These are phyloP conservation scores for Echeveria elegans DNA, from an alignment of 164 flowering plant genomes.

Conservation along the genomic window DNA sequence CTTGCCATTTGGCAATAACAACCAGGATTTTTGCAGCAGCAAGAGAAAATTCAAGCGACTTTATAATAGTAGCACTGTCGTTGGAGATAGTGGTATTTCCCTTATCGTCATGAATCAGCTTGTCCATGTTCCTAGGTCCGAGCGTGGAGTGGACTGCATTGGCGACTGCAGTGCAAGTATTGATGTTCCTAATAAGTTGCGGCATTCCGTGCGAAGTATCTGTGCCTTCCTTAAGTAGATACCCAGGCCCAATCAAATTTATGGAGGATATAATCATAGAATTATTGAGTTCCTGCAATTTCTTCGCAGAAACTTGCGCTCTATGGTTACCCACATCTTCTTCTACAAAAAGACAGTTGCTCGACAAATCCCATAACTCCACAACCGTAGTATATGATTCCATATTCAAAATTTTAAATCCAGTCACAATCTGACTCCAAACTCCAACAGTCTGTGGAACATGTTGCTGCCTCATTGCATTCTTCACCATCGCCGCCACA, in stretches of 20 bases:
- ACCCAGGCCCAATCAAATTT: too few relatives aligned
- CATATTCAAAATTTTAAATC: slow-evolving; percentile 58
- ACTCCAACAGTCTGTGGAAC: slow-evolving; percentile 71
- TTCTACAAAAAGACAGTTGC: too few relatives aligned
- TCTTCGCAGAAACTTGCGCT: too few relatives aligned
- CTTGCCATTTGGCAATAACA: slow-evolving; percentile 96
- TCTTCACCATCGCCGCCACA: slow-evolving; percentile 59
- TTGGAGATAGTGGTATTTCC: slow-evolving; percentile 92
- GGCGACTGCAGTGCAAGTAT: slow-evolving; percentile 78
- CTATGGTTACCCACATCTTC: too few relatives aligned
- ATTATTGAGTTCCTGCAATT: too few relatives aligned
- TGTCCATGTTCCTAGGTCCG: slow-evolving; percentile 97
- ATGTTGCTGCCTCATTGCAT: too few relatives aligned
- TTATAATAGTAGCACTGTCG: slow-evolving; percentile 99
- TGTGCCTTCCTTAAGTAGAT: slow-evolving; percentile 92
- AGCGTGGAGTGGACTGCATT: slow-evolving; percentile 79
- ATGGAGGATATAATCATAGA: too few relatives aligned
- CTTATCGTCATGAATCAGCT: slow-evolving; percentile 92
- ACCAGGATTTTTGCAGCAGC: slow-evolving; percentile 98
- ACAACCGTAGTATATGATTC: slow-evolving; percentile 57
- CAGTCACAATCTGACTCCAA: slow-evolving; percentile 69
- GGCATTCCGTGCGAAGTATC: slow-evolving; percentile 97
- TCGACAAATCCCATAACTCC: too few relatives aligned
- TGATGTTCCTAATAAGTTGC: slow-evolving; percentile 90
- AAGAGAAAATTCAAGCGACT: slow-evolving; percentile 90